phyloP scores from a whole-genome alignment of 371 early-diverging fungal species.

The Mucor sp. region DNA sequence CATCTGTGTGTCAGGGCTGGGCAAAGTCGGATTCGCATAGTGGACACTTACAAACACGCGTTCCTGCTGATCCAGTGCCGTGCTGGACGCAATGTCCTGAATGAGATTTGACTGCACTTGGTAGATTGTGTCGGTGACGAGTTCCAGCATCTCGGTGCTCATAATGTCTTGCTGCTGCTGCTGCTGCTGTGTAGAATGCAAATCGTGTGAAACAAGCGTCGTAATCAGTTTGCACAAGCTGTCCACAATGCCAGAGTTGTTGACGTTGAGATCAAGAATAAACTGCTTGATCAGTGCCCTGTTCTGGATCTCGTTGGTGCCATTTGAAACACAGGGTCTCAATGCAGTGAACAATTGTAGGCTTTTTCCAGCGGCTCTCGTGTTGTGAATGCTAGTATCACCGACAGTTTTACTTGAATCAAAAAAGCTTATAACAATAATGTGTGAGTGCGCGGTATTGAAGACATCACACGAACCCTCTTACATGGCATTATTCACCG shows the following conservation, averaged over 20 bases:
- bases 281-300: not conserved
- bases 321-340: not conserved
- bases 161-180: not conserved
- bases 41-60: not conserved
- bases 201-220: not conserved
- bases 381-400: not conserved
- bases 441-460: not conserved
- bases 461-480: not conserved
- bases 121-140: slow-evolving; percentile 10
- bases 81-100: not conserved
- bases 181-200: not conserved
- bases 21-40: not conserved
- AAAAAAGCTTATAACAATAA: not conserved
- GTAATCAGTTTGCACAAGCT: slow-evolving; percentile 32
- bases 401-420: not conserved
- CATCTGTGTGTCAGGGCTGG: not conserved
- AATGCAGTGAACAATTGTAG: not conserved
- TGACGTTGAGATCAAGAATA: slow-evolving; percentile 33
- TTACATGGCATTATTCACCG: not conserved
- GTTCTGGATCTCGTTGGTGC: not conserved
- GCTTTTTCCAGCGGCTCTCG: not conserved
- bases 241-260: slow-evolving; percentile 47
- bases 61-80: not conserved
- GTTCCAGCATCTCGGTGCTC: slow-evolving; percentile 6
- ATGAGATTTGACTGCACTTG: slow-evolving; percentile 9